phyloP scores from a whole-genome alignment of 257 asterid species.

The Scutellaria minor region DNA sequence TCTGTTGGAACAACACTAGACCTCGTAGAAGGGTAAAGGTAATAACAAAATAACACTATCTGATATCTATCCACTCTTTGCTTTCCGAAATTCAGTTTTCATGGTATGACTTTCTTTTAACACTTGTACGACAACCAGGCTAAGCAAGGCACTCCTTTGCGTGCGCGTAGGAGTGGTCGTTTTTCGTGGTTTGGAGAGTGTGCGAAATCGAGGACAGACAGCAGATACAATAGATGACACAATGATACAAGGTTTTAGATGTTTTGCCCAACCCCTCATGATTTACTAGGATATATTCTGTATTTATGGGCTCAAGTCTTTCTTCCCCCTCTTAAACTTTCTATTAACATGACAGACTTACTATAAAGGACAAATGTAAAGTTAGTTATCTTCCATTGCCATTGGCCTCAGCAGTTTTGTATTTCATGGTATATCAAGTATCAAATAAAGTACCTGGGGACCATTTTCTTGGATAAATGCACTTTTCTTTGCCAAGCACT shows the following conservation, averaged over 20 bases:
- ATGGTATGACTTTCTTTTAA: no score
- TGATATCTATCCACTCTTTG: not conserved
- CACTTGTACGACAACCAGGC: conserved; percentile 38
- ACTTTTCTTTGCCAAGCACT: no score
- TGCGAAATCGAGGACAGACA: conserved; percentile 54
- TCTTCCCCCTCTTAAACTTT: not conserved
- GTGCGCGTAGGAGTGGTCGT: conserved; percentile 50
- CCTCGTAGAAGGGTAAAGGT: conserved; percentile 62
- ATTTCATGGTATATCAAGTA: conserved; percentile 28
- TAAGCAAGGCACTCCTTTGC: conserved; percentile 61
- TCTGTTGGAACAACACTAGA: conserved; percentile 82
- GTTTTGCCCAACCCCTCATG: conserved; percentile 27
- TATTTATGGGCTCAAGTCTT: conserved; percentile 37
- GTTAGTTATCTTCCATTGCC: conserved; percentile 35
- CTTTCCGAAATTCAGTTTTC: not conserved
- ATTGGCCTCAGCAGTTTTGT: conserved; percentile 25
- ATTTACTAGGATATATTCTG: conserved; percentile 31
- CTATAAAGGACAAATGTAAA: conserved; percentile 41
- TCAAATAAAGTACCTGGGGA: conserved; percentile 13
- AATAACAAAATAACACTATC: conserved; percentile 4
- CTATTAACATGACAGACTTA: not conserved
- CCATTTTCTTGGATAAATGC: not conserved
- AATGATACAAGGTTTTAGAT: conserved; percentile 3
- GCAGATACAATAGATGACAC: conserved; percentile 52
- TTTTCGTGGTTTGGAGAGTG: conserved; percentile 85